Base-by-base conservation (phyloP, 129 eudicot species). In the Cynara cardunculus region DNA sequence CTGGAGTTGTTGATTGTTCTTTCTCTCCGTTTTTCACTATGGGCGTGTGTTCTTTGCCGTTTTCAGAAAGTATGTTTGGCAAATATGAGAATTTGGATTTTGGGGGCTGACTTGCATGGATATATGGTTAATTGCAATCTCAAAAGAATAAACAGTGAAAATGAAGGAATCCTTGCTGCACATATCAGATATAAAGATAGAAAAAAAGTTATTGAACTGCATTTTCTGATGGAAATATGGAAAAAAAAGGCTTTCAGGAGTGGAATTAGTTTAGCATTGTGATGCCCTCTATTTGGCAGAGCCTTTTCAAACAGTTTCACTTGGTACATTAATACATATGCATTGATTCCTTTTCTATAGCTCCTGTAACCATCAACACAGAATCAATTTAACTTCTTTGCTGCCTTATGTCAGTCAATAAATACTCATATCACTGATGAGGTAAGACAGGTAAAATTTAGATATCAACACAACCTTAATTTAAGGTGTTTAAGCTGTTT, bases 291-390 rank as follows among this genome's bases (percentile, higher is more conserved):
- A 75, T 75, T 10, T 46, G 44, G 59, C 37, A 74, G 72, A 82
- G 44, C 85, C 64, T 75, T 56, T 76, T 76, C 68, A 76, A 61
- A 35, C 39, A 2, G 28, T 76, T 56, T 59, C 72, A 53, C 22
- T 69, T 70, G 78, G 78, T 83, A 62, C 69, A 70, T 35, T 53
- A 71, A 78, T 83, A 83, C 81, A 77, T 83, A 35, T 83, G 78
- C 21, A 76, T 72, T 83, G 26, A 83, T 59, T 71, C 9, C 41
- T n/a, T 26, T 70, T 69, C 0, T 56, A 37, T 76, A 61, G 77
- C 77, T 56, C 11, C 4, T 69, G 53, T 65, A 81, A 27, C 80
- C 67, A 35, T 82, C 77, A 70, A 32, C n/a, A 32, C 72, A 76
- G 5, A 21, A 37, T 74, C 49, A 44, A 73, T 71, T 72, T 64